Conservation (phyloP, 306 rosid genomes). For the Ormosia emarginata region DNA sequence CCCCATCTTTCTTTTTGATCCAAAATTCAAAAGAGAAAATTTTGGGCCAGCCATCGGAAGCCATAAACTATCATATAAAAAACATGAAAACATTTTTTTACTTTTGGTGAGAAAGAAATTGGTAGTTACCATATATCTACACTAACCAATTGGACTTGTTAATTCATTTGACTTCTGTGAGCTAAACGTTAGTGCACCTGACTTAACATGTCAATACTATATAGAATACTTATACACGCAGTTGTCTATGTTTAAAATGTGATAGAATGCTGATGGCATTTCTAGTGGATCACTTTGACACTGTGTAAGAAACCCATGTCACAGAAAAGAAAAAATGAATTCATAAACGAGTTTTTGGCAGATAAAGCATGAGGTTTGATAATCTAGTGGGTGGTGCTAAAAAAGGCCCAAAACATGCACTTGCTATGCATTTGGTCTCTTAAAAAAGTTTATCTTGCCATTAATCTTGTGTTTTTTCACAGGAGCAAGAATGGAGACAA, state of each 20-base stretch:
- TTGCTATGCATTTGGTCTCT: background rate
- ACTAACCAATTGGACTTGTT: background rate
- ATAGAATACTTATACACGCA: background rate
- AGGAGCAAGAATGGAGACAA: conserved; percentile 91
- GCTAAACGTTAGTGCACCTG: background rate
- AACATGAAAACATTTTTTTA: background rate
- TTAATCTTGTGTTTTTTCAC: background rate
- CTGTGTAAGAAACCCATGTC: background rate
- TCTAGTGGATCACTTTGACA: background rate
- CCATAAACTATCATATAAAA: background rate
- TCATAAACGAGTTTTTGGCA: background rate
- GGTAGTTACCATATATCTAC: background rate
- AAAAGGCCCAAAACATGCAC: background rate
- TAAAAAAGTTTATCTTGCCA: background rate
- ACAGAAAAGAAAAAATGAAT: background rate
- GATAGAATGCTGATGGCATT: background rate
- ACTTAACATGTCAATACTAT: background rate
- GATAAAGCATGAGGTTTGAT: background rate
- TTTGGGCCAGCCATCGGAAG: background rate
- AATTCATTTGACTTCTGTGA: background rate
- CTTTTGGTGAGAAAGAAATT: background rate
- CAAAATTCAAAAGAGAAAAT: background rate
- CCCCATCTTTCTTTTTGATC: background rate
- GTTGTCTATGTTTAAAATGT: background rate
- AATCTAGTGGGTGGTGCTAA: background rate